Percentiles rank a stretch among this genome's conserved stretches.
Evolutionary conservation across 768 basidiomycete species (phyloP).

Genomic region (Hericium alpestre): DNA sequence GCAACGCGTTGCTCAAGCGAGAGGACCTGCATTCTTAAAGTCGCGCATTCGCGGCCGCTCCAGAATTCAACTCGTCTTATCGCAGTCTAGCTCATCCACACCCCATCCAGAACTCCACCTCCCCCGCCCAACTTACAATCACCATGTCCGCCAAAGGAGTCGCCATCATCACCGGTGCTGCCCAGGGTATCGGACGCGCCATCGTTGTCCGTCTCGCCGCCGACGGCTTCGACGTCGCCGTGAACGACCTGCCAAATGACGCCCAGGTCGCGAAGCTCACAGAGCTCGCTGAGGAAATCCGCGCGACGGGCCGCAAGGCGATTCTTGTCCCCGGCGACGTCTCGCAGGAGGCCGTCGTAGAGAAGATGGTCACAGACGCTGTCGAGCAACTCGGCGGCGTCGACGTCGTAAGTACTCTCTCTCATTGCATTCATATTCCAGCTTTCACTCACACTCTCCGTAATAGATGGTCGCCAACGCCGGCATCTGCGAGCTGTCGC

Average conservation of each 20-base stretch:
- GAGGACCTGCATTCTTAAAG: no score
- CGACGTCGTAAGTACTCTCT: neutral
- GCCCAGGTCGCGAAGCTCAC: neutral
- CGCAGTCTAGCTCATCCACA: neutral
- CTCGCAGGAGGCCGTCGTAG: neutral
- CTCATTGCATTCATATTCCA: neutral
- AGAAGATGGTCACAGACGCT: neutral
- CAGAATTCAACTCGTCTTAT: neutral
- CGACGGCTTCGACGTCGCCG: slow-evolving; percentile 35
- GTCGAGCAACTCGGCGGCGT: neutral
- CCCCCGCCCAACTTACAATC: neutral
- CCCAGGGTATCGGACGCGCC: slow-evolving; percentile 38
- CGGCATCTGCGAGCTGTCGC: neutral
- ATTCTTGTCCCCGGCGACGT: neutral
- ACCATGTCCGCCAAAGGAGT: slow-evolving; percentile 9
- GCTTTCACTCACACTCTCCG: neutral
- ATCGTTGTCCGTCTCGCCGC: slow-evolving; percentile 36
- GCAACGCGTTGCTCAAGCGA: no score
- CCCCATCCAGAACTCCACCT: neutral
- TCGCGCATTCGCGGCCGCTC: no score
- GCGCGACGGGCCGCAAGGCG: neutral
- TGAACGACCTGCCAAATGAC: slow-evolving; percentile 26
- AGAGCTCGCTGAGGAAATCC: neutral
- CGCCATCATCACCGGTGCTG: slow-evolving; percentile 35
- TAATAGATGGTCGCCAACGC: neutral